Evolutionary conservation across 345 rosid species (phyloP).

Genomic region (Bretschneidera sinensis): DNA sequence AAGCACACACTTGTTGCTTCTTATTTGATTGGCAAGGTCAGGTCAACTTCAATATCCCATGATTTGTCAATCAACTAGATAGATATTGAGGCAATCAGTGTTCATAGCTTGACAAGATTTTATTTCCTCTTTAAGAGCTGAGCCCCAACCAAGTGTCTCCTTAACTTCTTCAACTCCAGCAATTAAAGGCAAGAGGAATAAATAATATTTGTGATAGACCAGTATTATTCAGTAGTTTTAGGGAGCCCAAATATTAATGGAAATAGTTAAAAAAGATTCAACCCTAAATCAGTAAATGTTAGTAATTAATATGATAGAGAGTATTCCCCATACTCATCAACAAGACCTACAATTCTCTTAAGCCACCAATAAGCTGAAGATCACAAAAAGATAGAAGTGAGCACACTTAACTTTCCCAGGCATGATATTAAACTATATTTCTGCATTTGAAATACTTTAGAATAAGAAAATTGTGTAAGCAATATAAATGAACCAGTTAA

Average conservation of each 20-base stretch:
- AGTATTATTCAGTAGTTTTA: too few species aligned
- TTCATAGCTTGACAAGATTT: neutral
- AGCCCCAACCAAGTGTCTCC: too few species aligned
- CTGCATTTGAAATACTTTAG: neutral
- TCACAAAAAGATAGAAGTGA: neutral
- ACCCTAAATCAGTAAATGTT: too few species aligned
- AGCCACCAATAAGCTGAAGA: too few species aligned
- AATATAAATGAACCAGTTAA: neutral
- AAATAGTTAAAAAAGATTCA: too few species aligned
- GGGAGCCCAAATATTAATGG: too few species aligned
- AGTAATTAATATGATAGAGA: too few species aligned
- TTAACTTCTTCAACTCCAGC: too few species aligned
- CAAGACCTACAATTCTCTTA: neutral
- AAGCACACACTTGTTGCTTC: neutral
- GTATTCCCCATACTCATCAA: neutral
- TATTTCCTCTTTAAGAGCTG: neutral
- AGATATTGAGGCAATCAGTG: neutral
- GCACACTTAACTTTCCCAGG: neutral
- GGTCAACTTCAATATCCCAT: neutral
- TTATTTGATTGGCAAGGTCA: neutral
- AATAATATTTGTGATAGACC: too few species aligned
- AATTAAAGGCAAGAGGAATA: too few species aligned
- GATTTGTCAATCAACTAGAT: too few species aligned
- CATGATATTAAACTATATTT: neutral
- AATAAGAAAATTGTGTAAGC: neutral